A percentile compares a stretch with the other conserved stretches of the same genome.
These are phyloP conservation scores for Thecamonas trahens DNA, from an alignment of 78 protist genomes.

Conservation along the genomic window DNA sequence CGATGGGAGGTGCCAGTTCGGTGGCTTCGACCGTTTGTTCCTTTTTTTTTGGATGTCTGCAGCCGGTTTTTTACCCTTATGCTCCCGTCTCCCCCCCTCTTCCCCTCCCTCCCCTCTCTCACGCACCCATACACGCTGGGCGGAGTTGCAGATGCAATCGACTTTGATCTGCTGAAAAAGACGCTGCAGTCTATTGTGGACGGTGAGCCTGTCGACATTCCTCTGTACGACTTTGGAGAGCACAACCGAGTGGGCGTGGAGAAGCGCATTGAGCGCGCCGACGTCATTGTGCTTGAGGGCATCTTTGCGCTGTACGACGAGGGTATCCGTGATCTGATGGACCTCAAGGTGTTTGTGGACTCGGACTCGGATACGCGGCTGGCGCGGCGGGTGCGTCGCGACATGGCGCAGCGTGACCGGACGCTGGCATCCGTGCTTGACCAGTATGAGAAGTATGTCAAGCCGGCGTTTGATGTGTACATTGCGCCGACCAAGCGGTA, in stretches of 20 bases:
- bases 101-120: too few species aligned
- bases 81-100: too few species aligned
- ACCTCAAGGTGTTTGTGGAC: conserved; percentile 73
- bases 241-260: not conserved
- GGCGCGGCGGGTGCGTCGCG: conserved; percentile 63
- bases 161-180: too few species aligned
- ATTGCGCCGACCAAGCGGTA: conserved; percentile 66
- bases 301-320: conserved; percentile 46
- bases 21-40: too few species aligned
- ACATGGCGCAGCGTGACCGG: conserved; percentile 63
- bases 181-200: too few species aligned
- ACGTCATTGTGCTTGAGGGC: conserved; percentile 72
- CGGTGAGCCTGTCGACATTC: too few species aligned
- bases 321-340: conserved; percentile 41
- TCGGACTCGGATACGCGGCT: conserved; percentile 68
- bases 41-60: not conserved
- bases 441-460: conserved; percentile 66
- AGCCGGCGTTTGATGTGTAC: conserved; percentile 73
- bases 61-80: not conserved
- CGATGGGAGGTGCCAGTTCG: too few species aligned
- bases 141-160: too few species aligned
- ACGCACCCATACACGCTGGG: too few species aligned
- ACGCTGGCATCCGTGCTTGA: conserved; percentile 43
- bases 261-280: conserved; percentile 44
- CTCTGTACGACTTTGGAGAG: too few species aligned